Evolutionary conservation across 495 filamentous ascomycete species (phyloP), one percentile per base, ranked within the genome.

Genomic region (Lichenothelia convexa): DNA sequence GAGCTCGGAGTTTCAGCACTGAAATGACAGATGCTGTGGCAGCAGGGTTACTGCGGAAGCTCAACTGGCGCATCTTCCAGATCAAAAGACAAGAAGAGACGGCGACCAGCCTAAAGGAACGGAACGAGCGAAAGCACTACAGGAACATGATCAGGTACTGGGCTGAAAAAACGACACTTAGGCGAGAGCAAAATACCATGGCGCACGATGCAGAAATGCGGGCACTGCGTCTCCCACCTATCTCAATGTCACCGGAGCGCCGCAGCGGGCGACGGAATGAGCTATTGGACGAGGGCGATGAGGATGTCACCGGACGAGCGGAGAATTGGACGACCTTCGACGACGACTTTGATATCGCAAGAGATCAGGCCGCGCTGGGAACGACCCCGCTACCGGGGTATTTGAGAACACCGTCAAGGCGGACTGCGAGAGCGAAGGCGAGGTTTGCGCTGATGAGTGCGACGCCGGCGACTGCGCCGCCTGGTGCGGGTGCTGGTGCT

Each of bases 311-410:
- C 26, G 38, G 27, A 8, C 42, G 43, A 34, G 45, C 44, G 15
- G 54, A 50, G 48, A 49, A 45, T 41, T 61, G 39, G 59, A 61
- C 55, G 18, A 48, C 53, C 20, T 45, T 60, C 36, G 61, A 68
- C 41, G 62, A 61, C 5, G 66, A 61, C 4, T 61, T 73, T 41
- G 65, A 66, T 35, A 36, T 60, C 26, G 58, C 49, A 31, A 42
- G 30, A 11, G 12, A 42, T 8, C 23, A 27, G 18, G 18, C 32
- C 22, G 21, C 36, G 9, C 35, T 36, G 7, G 38, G 44, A 20
- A 40, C 43, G 24, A 35, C 44, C 1, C 13, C 33, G 4, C 30
- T 54, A 29, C 43, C 47, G 34, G 35, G 48, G 23, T 47, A 58
- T 35, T 21, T 54, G 35, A 34, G 49, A 39, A 48, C 50, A 35